Conservation (phyloP, 768 basidiomycete species). For the Mycena kentingensis region DNA sequence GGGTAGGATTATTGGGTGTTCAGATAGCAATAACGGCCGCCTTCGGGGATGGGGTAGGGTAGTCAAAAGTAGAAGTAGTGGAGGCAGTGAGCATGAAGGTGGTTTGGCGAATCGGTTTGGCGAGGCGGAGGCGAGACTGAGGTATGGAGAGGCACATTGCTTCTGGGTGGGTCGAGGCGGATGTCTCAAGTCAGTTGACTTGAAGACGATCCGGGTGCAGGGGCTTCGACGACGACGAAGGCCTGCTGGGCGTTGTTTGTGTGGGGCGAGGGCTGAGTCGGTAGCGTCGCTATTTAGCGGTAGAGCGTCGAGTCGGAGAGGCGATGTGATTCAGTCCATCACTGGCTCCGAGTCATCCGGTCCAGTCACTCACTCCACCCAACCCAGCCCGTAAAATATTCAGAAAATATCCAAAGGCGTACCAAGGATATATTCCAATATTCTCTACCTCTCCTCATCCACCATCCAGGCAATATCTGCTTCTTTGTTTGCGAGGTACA, state of each 20-base stretch:
- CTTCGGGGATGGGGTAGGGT: constrained; percentile 33
- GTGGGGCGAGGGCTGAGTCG: not conserved
- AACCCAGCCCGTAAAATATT: too few relatives aligned
- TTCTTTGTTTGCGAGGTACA: too few relatives aligned
- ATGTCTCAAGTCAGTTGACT: constrained; percentile 22
- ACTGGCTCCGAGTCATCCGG: too few relatives aligned
- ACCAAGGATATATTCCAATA: too few relatives aligned
- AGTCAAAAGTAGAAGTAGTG: constrained; percentile 22
- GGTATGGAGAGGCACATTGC: constrained; percentile 23
- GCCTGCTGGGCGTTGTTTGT: constrained; percentile 12
- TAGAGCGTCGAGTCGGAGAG: too few relatives aligned
- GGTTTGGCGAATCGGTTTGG: constrained; percentile 26
- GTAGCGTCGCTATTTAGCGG: too few relatives aligned
- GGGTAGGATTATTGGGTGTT: constrained; percentile 35
- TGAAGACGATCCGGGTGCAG: constrained; percentile 24
- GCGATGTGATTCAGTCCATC: too few relatives aligned
- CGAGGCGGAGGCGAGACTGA: constrained; percentile 26
- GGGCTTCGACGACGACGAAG: constrained; percentile 24
- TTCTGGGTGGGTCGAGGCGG: constrained; percentile 12
- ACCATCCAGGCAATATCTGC: too few relatives aligned
- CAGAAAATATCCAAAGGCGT: too few relatives aligned
- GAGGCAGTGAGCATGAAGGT: constrained; percentile 27
- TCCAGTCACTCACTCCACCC: too few relatives aligned
- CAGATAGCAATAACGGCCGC: constrained; percentile 38
- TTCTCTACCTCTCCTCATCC: too few relatives aligned